phyloP scores from a whole-genome alignment of 495 filamentous ascomycete genomes.

The Tuber brumale region DNA sequence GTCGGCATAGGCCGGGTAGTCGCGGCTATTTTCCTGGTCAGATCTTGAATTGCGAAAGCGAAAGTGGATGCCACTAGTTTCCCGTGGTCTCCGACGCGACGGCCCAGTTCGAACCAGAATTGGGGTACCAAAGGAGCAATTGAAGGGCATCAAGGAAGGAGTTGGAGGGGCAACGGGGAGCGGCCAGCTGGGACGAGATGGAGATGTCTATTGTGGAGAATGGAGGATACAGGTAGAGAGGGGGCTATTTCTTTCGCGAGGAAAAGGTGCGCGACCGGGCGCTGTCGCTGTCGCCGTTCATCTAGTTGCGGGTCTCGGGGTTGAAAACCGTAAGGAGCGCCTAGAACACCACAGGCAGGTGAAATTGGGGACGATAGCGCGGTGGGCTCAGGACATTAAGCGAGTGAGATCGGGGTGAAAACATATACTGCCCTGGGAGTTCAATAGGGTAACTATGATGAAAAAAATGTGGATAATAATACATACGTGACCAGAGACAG shows the following conservation, averaged over 20 bases:
- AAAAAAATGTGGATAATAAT: neutral
- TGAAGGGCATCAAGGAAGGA: neutral
- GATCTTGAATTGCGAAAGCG: neutral
- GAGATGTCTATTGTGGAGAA: neutral
- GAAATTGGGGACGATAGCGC: neutral
- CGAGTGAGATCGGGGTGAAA: neutral
- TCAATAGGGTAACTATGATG: neutral
- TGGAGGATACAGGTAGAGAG: no score
- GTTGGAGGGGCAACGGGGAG: neutral
- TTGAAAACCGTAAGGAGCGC: neutral
- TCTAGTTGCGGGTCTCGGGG: neutral
- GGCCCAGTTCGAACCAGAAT: neutral
- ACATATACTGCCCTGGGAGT: neutral
- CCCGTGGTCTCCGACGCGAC: no score
- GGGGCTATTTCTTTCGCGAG: neutral
- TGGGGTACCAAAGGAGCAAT: neutral
- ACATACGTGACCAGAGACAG: neutral
- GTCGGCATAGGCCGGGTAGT: neutral
- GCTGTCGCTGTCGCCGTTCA: neutral
- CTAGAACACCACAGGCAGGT: neutral
- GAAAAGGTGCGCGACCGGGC: neutral
- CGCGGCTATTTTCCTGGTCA: neutral
- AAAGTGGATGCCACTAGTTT: neutral
- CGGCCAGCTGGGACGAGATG: neutral
- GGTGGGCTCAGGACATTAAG: neutral